Evolutionary conservation across 2,329 filamentous ascomycete genomes (phyloP), one percentile per base, ranked within the genome.

Genomic region (Huntiella decipiens): DNA sequence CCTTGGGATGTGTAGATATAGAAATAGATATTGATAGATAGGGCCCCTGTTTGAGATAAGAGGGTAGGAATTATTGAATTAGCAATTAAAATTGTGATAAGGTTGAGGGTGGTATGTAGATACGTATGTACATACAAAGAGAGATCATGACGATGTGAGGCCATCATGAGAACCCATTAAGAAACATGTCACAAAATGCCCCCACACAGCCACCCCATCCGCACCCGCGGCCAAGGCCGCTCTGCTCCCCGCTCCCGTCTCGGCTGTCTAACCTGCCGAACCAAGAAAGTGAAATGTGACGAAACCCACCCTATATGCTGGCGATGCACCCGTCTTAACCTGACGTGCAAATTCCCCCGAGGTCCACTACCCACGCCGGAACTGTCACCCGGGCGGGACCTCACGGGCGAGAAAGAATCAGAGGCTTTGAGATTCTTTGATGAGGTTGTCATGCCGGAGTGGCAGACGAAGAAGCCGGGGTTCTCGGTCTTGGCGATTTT

Each of bases 211-310:
- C 39, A 19, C 6, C 39, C 39, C 39, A 41, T 28, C 11, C 39
- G 39, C 19, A 41, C 28, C 19, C 39, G 39, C 39, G 32, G 32
- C 39, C 39, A 19, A 10, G 32, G 39, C 22, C 39, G 39, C 8
- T 41, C 39, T 1, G 39, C 39, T 11, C 39, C 39, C 39, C 39
- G 39, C 39, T 41, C 39, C 12, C 39, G 39, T 28, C 28, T 28
- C 22, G 39, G 39, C 12, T 41, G 39, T 11, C 19, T 41, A 41
- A 41, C 39, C 10, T 41, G 39, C 15, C 39, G 39, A 10, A 12
- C 28, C 31, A 43, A 43, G 13, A 43, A 43, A 43, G 40, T 43
- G 4, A 43, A 43, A 43, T 43, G 40, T 5, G 40, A 43, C 28
- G 28, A 43, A 43, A 35, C 15, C 13, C 40, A 12, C 13, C 40